Evolutionary conservation across 495 filamentous ascomycete species (phyloP).

Genomic region (Articulospora tetracladia): DNA sequence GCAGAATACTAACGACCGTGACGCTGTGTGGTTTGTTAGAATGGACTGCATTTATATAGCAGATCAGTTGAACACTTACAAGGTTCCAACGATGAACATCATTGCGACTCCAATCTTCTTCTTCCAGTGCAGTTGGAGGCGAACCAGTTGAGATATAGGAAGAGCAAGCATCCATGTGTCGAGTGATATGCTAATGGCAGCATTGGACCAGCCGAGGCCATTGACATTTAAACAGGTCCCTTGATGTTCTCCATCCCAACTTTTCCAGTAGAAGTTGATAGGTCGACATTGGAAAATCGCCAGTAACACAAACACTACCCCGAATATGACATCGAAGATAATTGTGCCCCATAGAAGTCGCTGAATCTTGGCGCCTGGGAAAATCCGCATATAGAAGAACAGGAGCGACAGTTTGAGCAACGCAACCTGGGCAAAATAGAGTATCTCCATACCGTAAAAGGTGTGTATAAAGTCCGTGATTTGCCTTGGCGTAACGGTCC

Average conservation of each 20-base stretch:
- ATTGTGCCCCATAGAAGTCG: conserved; percentile 31
- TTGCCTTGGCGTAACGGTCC: conserved; percentile 23
- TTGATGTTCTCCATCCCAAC: conserved; percentile 33
- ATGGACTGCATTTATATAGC: background rate
- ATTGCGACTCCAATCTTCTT: conserved; percentile 47
- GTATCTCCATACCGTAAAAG: conserved; percentile 21
- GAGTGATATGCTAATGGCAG: conserved; percentile 47
- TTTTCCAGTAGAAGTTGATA: conserved; percentile 35
- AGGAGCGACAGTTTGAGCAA: conserved; percentile 33
- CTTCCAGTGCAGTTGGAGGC: conserved; percentile 36
- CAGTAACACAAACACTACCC: conserved; percentile 36
- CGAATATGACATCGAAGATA: conserved; percentile 34
- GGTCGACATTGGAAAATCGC: conserved; percentile 41
- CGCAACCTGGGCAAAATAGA: conserved; percentile 32
- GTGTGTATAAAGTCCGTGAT: conserved; percentile 25
- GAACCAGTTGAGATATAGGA: conserved; percentile 40
- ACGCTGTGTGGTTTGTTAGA: conserved; percentile 16
- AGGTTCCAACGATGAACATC: conserved; percentile 50
- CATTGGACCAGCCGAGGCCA: conserved; percentile 40
- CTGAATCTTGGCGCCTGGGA: conserved; percentile 27
- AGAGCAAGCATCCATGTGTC: conserved; percentile 50
- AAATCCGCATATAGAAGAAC: conserved; percentile 39
- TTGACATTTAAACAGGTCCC: conserved; percentile 45
- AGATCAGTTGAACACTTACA: conserved; percentile 34
- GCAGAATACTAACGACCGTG: conserved; percentile 26